These are phyloP conservation scores for Cyberlindnera petersonii DNA, from an alignment of 805 yeast species.

Conservation along the genomic window DNA sequence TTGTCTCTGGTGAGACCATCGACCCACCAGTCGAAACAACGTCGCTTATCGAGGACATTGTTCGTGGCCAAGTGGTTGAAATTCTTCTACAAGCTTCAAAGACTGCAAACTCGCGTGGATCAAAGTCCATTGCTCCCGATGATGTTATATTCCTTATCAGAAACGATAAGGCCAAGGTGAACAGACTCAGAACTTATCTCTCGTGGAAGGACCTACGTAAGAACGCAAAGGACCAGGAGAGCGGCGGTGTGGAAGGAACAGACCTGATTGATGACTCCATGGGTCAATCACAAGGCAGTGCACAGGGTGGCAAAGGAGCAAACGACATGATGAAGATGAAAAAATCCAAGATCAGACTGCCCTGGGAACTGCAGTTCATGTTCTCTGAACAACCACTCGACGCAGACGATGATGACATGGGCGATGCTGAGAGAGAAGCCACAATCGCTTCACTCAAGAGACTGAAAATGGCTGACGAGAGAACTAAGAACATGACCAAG, in stretches of 20 bases:
- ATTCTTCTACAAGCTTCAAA: constrained; percentile 70
- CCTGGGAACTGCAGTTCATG: constrained; percentile 96
- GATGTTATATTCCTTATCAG: constrained; percentile 90
- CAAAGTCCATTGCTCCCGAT: constrained; percentile 82
- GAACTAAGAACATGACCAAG: constrained; percentile 89
- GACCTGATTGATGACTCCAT: constrained; percentile 44
- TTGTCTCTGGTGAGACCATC: constrained; percentile 90
- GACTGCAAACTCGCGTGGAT: constrained; percentile 75
- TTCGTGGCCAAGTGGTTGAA: constrained; percentile 90
- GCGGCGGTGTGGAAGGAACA: constrained; percentile 55
- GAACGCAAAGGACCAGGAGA: constrained; percentile 62
- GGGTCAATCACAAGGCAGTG: constrained; percentile 1
- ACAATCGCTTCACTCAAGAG: constrained; percentile 83
- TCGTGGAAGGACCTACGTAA: constrained; percentile 98
- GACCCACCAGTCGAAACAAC: constrained; percentile 94
- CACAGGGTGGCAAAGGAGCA: constrained; percentile 33
- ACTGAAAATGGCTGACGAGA: constrained; percentile 86
- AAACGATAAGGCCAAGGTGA: constrained; percentile 91
- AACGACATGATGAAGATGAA: constrained; percentile 50
- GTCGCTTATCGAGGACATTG: constrained; percentile 91
- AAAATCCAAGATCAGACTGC: constrained; percentile 76
- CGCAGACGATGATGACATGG: constrained; percentile 61
- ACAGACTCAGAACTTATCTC: constrained; percentile 81
- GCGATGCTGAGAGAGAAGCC: constrained; percentile 89
- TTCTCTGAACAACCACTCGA: constrained; percentile 85